Evolutionary conservation across 371 early-diverging fungal genomes (phyloP), one percentile per base, ranked within the genome.

Genomic region (Thermomucor indicae-seudaticae): DNA sequence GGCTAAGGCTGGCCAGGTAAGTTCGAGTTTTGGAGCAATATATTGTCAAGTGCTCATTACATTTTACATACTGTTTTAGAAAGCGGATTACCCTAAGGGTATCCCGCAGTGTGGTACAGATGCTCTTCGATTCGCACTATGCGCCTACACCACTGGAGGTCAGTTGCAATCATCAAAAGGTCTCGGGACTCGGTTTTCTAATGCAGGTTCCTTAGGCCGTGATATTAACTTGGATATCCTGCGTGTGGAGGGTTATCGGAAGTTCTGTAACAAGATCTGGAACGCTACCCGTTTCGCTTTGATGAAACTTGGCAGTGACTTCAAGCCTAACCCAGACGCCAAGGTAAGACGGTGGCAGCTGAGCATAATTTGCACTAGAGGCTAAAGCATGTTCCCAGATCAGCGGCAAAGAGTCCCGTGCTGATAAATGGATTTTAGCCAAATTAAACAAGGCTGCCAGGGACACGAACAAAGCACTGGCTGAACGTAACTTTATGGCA

Each of bases 251-350:
- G 98, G 99, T 38, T 98, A 99, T 78, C 88, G 98, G 73, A 95
- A 96, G 78, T 97, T 99, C 85, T 98, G 99, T 78, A 99, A 99
- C 84, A 99, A 99, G 84, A 75, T 99, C 32, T 99, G 98, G 98
- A 98, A 99, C 72, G 98, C 96, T 5, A 93, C 94, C 43, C 86
- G 89, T 54, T 94, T 98, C 64, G 96, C 92, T 23, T 70, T 92
- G 61, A 83, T 89, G 81, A 95, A 96, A 74, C 80, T 98, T 14
- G 96, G 91, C 32, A 82, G 79, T 22, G 83, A 86, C 51, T 94
- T 87, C 67, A 79, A 77, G 64, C 96, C 90, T 42, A 45, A 65
- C 42, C 61, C 79, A 12, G 63, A 71, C 53, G 72, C 82, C 8
- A 65, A 57, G 60, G 58, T 67, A 63, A 34, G 30, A 17, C n/a